Base-by-base conservation (phyloP, 1,284 basidiomycete genomes). In the Heliocybe sulcata region DNA sequence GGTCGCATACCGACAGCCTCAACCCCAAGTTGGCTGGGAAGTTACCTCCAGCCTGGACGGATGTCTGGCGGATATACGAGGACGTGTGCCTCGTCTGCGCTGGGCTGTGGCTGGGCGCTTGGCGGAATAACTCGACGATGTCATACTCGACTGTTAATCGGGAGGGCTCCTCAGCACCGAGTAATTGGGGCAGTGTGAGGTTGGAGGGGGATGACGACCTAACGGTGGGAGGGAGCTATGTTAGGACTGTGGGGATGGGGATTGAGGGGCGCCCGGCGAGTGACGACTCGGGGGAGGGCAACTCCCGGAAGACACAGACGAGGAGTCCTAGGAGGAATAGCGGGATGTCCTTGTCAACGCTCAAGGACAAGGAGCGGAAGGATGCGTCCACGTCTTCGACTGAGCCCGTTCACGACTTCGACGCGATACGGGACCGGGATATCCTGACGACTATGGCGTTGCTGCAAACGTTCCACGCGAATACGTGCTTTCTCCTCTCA, bases 51-150 rank as follows among this genome's bases (percentile, higher is more conserved):
- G 60, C 75, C 0, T 88, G 84, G 84, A 75, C 80, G n/a, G 87
- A 90, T 58, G 79, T 79, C 9, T 89, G 87, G 87, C 77, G 80
- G 25, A 74, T 90, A 14, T 92, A 91, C 62, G 89, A 92, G 68
- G 89, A 91, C 58, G 84, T 87, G 11, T 91, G 89, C 58, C 72
- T 90, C 45, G 74, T 89, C 51, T 91, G 88, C 62, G 88, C 87
- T 0, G 81, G 85, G 1, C 73, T 90, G 14, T 90, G 86, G 85
- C 79, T 86, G 64, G 85, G 84, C 25, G 72, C 77, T 16, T 86
- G 81, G 85, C 75, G 77, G 50, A 72, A 73, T 50, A 78, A 77
- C 58, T 75, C 78, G 0, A 61, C 68, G 1, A 63, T 65, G 55
- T 75, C 75, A 4, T 79, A 76, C 58, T 76, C 77, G n/a, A 76